Conservation (phyloP, 345 rosid species). For the Gossypium ekmanianum region DNA sequence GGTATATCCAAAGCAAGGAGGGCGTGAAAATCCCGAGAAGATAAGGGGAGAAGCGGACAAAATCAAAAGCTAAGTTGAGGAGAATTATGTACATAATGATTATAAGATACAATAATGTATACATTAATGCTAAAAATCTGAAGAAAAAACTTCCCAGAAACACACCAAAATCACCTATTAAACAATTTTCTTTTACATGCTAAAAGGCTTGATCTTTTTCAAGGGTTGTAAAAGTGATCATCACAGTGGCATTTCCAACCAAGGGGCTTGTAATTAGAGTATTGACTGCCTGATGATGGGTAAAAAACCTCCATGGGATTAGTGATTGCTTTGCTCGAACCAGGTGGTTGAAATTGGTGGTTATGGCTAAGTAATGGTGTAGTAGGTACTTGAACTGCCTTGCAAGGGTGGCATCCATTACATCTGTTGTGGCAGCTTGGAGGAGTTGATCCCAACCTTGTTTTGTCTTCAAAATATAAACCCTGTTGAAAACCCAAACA, state of each 20-base stretch:
- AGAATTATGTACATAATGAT: background rate
- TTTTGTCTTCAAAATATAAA: slow-evolving; percentile 49
- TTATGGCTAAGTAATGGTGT: slow-evolving; percentile 33
- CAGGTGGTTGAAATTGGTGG: slow-evolving; percentile 21
- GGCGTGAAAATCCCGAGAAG: too few species aligned
- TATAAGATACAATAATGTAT: background rate
- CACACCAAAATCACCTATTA: background rate
- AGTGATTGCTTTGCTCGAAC: background rate
- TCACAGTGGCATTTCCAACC: slow-evolving; percentile 89
- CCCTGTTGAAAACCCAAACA: slow-evolving; percentile 30
- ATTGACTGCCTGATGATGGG: slow-evolving; percentile 43
- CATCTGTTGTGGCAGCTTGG: slow-evolving; percentile 93
- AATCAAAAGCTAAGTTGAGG: too few species aligned
- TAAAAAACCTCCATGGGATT: slow-evolving; percentile 26
- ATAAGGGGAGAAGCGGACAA: too few species aligned
- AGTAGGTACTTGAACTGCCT: slow-evolving; percentile 79
- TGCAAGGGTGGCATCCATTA: slow-evolving; percentile 84
- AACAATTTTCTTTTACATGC: background rate
- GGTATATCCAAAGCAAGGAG: too few species aligned
- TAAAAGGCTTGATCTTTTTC: background rate
- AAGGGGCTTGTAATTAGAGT: slow-evolving; percentile 90
- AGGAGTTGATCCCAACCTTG: slow-evolving; percentile 81
- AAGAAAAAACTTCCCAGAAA: background rate
- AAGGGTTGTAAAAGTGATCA: slow-evolving; percentile 75
- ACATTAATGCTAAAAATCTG: slow-evolving; percentile 1